A percentile compares a stretch with the other conserved stretches of the same genome.
Evolutionary conservation across 495 filamentous ascomycete species (phyloP).

Genomic region (Tirmania nivea): DNA sequence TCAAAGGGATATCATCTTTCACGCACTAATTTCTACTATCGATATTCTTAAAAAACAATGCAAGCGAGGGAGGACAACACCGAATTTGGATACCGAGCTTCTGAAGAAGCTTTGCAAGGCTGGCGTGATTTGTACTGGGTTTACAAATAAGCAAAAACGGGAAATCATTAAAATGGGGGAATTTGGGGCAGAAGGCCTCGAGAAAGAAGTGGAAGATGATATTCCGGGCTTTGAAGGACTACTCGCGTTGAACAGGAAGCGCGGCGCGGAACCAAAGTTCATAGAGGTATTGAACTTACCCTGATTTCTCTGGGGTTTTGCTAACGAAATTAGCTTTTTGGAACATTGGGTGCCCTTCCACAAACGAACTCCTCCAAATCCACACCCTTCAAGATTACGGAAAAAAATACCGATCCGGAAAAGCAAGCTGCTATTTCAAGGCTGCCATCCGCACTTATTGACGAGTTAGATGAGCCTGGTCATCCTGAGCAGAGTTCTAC

Average conservation of each 20-base stretch:
- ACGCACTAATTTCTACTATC: constrained; percentile 13
- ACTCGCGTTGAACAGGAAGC: constrained; percentile 14
- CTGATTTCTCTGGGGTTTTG: neutral
- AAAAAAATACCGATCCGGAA: neutral
- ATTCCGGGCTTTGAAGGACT: constrained; percentile 15
- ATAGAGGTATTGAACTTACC: constrained; percentile 12
- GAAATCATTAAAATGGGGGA: constrained; percentile 17
- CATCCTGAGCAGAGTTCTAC: neutral
- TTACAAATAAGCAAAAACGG: constrained; percentile 17
- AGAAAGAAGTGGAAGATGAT: constrained; percentile 9
- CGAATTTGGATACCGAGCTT: constrained; percentile 16
- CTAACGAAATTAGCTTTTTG: neutral
- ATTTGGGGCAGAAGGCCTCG: constrained; percentile 13
- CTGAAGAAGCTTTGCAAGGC: constrained; percentile 15
- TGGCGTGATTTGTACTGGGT: constrained; percentile 15
- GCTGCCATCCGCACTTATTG: neutral
- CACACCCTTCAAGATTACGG: no score
- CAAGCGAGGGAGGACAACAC: constrained; percentile 18
- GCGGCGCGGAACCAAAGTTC: constrained; percentile 12
- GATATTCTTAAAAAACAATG: constrained; percentile 20
- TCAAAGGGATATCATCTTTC: constrained; percentile 18
- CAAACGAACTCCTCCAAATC: no score
- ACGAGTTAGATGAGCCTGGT: neutral
- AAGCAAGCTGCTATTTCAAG: neutral
- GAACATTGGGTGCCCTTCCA: neutral